Evolutionary conservation across 208 protist genomes (phyloP).

Genomic region (Leishmania lainsoni): DNA sequence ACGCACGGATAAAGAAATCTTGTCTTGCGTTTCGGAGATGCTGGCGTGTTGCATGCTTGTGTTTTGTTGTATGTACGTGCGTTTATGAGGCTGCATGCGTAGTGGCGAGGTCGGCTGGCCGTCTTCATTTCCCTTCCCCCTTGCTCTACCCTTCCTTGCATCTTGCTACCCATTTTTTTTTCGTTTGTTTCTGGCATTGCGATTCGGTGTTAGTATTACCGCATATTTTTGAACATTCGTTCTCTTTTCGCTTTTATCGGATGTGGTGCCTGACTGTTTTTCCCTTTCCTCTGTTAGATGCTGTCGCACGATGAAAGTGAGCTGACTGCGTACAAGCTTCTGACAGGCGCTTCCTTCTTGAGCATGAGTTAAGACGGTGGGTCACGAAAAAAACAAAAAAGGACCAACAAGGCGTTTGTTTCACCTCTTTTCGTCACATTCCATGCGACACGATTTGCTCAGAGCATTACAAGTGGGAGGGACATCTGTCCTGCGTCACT

Average conservation of each 20-base stretch:
- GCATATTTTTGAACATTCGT: no score
- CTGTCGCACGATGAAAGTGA: neutral
- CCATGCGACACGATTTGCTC: neutral
- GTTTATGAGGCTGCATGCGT: neutral
- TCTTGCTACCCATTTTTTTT: neutral
- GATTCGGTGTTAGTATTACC: neutral
- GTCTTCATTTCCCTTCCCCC: neutral
- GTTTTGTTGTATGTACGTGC: neutral
- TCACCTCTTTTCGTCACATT: neutral
- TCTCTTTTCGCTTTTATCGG: neutral
- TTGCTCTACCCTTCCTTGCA: neutral
- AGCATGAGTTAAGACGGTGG: neutral
- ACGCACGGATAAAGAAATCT: neutral
- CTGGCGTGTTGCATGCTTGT: neutral
- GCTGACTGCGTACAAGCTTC: neutral
- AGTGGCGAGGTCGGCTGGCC: neutral
- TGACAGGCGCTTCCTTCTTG: neutral
- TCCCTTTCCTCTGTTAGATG: neutral
- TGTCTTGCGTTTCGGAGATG: neutral
- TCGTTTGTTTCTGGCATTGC: neutral
- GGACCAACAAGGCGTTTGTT: neutral
- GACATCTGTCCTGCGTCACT: neutral
- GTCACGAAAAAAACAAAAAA: neutral
- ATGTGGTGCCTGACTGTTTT: neutral
- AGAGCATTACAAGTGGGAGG: neutral